Conservation (phyloP, 1,284 basidiomycete genomes). For the Ceratobasidium sp. region DNA sequence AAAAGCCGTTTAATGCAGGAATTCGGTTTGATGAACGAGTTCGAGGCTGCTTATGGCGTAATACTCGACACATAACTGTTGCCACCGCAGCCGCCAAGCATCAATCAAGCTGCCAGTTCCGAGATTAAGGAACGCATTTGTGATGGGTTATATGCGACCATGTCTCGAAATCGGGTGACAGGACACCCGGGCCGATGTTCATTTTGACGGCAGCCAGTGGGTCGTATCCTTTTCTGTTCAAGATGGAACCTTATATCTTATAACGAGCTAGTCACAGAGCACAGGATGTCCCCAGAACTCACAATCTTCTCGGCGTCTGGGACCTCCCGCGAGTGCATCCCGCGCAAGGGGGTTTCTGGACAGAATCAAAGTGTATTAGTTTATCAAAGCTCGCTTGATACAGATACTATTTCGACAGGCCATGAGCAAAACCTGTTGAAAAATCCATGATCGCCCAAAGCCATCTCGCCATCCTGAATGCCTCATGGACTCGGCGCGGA, state of each 20-base stretch:
- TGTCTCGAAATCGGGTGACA: slow-evolving; percentile 5
- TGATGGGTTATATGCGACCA: slow-evolving; percentile 4
- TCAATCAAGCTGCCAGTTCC: not conserved
- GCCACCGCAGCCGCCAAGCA: slow-evolving; percentile 19
- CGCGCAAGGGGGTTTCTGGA: not conserved
- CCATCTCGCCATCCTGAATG: slow-evolving; percentile 11
- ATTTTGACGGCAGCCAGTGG: not conserved
- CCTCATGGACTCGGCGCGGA: slow-evolving; percentile 41
- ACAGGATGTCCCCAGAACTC: not conserved
- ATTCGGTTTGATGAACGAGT: slow-evolving; percentile 1
- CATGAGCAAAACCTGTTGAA: slow-evolving; percentile 12
- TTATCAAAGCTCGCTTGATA: slow-evolving; percentile 41
- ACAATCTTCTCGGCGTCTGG: not conserved
- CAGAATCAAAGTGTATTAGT: slow-evolving; percentile 45
- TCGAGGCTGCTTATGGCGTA: slow-evolving; percentile 24
- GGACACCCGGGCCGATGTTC: slow-evolving; percentile 10
- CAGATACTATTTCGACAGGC: slow-evolving; percentile 12
- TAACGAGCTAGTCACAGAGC: not conserved
- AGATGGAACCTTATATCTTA: not conserved
- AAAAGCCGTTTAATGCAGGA: not conserved
- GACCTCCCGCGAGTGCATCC: not conserved
- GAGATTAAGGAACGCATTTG: slow-evolving; percentile 19
- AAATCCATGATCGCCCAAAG: slow-evolving; percentile 21
- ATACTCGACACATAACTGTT: slow-evolving; percentile 16
- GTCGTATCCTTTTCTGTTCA: not conserved